Base-by-base conservation (phyloP, 257 asterid genomes). In the Ophiorrhiza pumila region DNA sequence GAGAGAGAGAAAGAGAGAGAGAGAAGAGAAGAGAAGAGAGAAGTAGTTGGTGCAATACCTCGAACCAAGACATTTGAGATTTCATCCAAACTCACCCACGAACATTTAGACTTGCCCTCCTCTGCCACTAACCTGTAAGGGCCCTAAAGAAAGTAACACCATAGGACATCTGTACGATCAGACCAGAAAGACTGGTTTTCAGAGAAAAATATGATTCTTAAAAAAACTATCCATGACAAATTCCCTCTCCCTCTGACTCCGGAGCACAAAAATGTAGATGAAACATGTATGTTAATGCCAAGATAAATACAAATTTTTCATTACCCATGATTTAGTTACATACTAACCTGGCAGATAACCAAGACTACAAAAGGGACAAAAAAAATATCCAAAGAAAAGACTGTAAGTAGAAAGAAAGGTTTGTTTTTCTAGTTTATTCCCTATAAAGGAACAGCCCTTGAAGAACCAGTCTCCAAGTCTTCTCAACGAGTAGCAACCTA, bases 121-220 rank as follows among this genome's bases (percentile, higher is more conserved):
- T 94, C 98, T 0, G 96, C 98, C 70, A 94, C 98, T 87, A 91
- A 83, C 79, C 98, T 88, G 87, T 88, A 94, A 63, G 99, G 99
- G 74, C 95, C 99, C 99, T 94, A 81, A 72, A 79, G 41, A 66
- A 66, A 63, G 76, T 79, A 69, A 74, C 74, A 77, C 59, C 78
- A 86, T 43, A 76, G 42, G 77, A 81, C 39, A 69, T 66, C 65
- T 75, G 45, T n/a, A n/a, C n/a, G n/a, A n/a, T n/a, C n/a, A n/a
- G n/a, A n/a, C n/a, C n/a, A n/a, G n/a, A n/a, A n/a, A n/a, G n/a
- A n/a, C n/a, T n/a, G n/a, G n/a, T n/a, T n/a, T n/a, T n/a, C n/a
- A n/a, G n/a, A n/a, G n/a, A n/a, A n/a, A n/a, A n/a, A n/a, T n/a
- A n/a, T n/a, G n/a, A n/a, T n/a, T n/a, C n/a, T n/a, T n/a, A n/a